These are phyloP conservation scores for Multifurca ochricompacta DNA, from an alignment of 768 basidiomycete species.

Conservation along the genomic window DNA sequence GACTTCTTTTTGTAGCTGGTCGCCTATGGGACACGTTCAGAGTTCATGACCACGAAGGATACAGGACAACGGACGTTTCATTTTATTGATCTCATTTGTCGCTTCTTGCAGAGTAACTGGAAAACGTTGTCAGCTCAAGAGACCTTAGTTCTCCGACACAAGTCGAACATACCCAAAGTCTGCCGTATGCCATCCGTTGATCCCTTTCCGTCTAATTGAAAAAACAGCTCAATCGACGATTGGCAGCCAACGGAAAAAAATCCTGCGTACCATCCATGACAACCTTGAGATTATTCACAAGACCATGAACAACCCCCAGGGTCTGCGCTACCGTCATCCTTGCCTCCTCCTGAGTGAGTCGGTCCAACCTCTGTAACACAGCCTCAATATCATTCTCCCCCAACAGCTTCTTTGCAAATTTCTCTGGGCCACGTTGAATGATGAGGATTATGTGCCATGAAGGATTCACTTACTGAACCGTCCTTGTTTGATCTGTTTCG, in stretches of 20 bases:
- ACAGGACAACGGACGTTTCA: not conserved
- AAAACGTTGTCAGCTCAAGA: not conserved
- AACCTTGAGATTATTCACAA: not conserved
- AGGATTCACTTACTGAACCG: not conserved
- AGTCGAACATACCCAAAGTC: not conserved
- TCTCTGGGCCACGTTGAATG: constrained; percentile 9
- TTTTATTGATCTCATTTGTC: not conserved
- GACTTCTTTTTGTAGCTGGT: not conserved
- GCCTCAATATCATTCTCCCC: not conserved
- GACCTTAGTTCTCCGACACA: not conserved
- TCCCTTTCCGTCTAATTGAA: not conserved
- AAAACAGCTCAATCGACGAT: not conserved
- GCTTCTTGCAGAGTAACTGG: not conserved
- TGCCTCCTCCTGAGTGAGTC: too few relatives aligned
- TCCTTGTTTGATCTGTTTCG: not conserved
- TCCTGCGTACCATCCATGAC: not conserved
- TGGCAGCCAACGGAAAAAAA: not conserved
- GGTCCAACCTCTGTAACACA: too few relatives aligned
- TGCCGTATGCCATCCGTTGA: not conserved
- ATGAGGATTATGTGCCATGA: too few relatives aligned
- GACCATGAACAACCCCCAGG: too few relatives aligned
- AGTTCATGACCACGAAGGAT: fast-evolving
- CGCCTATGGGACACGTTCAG: not conserved
- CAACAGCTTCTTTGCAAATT: not conserved
- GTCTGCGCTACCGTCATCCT: too few relatives aligned